These are phyloP conservation scores for Lactarius hatsudake DNA, from an alignment of 768 basidiomycete genomes.

Conservation along the genomic window DNA sequence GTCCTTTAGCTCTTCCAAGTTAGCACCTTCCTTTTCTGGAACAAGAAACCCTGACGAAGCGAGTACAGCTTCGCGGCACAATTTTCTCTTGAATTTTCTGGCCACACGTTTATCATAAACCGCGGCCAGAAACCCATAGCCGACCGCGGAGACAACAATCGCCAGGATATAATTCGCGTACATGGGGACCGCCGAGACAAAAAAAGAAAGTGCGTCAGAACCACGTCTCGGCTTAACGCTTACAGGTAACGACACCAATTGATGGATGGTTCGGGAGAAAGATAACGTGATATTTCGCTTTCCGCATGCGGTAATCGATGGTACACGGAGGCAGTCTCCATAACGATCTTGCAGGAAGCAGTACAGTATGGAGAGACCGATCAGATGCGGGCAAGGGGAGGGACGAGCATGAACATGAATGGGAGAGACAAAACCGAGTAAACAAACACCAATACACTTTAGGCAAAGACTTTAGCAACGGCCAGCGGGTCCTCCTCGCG, in stretches of 20 bases:
- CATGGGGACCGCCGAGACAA: background rate
- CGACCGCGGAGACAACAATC: background rate
- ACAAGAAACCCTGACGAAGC: conserved; percentile 19
- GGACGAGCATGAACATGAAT: background rate
- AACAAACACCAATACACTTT: conserved; percentile 32
- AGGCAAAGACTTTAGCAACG: conserved; percentile 89
- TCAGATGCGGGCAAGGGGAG: background rate
- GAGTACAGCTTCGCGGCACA: background rate
- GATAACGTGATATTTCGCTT: conserved; percentile 1
- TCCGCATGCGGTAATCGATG: background rate
- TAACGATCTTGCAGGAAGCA: background rate
- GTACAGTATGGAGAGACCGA: background rate
- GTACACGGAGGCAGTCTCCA: background rate
- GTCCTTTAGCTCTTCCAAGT: conserved; percentile 11
- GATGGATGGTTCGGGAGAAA: background rate
- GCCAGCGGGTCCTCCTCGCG: conserved; percentile 76
- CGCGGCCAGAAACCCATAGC: background rate
- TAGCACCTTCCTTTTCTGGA: conserved; percentile 4
- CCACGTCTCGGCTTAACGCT: background rate
- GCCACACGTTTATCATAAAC: background rate
- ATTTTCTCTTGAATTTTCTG: too few species aligned
- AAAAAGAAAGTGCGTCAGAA: background rate
- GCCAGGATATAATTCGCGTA: background rate
- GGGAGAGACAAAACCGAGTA: conserved; percentile 2
- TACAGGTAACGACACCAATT: background rate